Conservation (phyloP, 2,329 filamentous ascomycete species). For the Aspergillus luchuensis region DNA sequence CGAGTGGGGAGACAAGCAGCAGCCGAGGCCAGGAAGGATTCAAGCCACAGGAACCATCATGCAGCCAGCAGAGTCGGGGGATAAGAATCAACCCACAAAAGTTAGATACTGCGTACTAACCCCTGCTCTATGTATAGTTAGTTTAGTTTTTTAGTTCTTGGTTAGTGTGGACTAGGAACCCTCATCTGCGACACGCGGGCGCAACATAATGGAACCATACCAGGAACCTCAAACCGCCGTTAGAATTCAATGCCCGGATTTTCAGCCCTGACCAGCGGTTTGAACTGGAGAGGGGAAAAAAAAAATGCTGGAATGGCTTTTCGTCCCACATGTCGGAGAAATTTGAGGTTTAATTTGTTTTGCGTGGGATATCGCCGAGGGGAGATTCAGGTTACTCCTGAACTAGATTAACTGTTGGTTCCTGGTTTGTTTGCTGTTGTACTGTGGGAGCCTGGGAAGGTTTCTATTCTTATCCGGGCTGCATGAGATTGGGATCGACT, state of each 20-base stretch:
- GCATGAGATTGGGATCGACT: background rate
- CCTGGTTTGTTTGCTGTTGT: background rate
- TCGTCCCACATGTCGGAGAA: background rate
- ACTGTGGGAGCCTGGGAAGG: too few species aligned
- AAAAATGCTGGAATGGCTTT: background rate
- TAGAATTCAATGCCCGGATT: slow-evolving; percentile 1
- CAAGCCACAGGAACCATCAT: too few species aligned
- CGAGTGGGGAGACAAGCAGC: background rate
- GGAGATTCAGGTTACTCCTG: background rate
- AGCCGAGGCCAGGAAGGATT: background rate
- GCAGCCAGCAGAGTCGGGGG: too few species aligned
- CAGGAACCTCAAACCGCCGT: slow-evolving; percentile 2
- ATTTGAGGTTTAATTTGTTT: background rate
- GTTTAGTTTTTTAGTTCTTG: too few species aligned
- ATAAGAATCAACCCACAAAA: too few species aligned
- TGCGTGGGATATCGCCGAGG: background rate
- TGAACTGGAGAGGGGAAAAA: background rate
- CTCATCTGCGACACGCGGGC: slow-evolving; percentile 9
- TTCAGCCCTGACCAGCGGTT: slow-evolving; percentile 8
- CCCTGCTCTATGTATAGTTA: too few species aligned
- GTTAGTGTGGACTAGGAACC: background rate
- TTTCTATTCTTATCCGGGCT: background rate
- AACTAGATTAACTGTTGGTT: background rate
- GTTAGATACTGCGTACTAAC: too few species aligned
- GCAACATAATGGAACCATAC: slow-evolving; percentile 1